Evolutionary conservation across 2,329 filamentous ascomycete species (phyloP).

Genomic region (Arthrobotrys sinensis): DNA sequence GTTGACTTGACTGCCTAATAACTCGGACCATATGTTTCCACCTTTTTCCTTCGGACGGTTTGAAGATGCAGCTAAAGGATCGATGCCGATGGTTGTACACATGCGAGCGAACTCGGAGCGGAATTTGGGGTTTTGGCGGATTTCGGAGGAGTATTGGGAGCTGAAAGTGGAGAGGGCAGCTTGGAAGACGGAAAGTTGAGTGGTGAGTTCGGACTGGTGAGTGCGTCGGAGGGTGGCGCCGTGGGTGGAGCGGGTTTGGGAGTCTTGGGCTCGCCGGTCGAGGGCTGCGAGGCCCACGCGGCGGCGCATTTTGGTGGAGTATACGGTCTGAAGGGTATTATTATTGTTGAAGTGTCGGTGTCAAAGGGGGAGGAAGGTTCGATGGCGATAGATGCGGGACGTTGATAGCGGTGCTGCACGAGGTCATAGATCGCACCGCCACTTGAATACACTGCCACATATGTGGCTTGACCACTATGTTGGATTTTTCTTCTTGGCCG

Average conservation of each 20-base stretch:
- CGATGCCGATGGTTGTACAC: constrained; percentile 96
- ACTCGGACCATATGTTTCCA: constrained; percentile 89
- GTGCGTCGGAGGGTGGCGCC: constrained; percentile 86
- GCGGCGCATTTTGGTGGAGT: constrained; percentile 73
- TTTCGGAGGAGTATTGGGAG: constrained; percentile 93
- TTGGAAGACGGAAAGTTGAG: constrained; percentile 95
- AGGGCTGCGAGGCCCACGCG: constrained; percentile 93
- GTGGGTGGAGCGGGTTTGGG: constrained; percentile 51
- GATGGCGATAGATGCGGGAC: too few relatives aligned
- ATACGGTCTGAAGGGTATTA: background rate
- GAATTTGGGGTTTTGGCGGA: constrained; percentile 94
- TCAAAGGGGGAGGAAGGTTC: background rate
- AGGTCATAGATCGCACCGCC: too few relatives aligned
- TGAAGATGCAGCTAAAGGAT: constrained; percentile 82
- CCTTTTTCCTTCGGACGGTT: constrained; percentile 69
- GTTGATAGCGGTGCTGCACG: too few relatives aligned
- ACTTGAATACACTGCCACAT: too few relatives aligned
- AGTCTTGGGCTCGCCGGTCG: constrained; percentile 77
- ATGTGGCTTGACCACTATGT: too few relatives aligned
- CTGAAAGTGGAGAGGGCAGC: constrained; percentile 95
- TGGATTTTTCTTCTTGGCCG: too few relatives aligned
- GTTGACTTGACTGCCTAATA: constrained; percentile 91
- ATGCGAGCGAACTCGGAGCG: constrained; percentile 98
- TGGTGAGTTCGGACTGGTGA: constrained; percentile 88
- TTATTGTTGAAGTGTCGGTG: background rate